A percentile compares a stretch with the other conserved stretches of the same genome.
Conservation (phyloP, 2,329 filamentous ascomycete species). For the Botryotinia calthae region DNA sequence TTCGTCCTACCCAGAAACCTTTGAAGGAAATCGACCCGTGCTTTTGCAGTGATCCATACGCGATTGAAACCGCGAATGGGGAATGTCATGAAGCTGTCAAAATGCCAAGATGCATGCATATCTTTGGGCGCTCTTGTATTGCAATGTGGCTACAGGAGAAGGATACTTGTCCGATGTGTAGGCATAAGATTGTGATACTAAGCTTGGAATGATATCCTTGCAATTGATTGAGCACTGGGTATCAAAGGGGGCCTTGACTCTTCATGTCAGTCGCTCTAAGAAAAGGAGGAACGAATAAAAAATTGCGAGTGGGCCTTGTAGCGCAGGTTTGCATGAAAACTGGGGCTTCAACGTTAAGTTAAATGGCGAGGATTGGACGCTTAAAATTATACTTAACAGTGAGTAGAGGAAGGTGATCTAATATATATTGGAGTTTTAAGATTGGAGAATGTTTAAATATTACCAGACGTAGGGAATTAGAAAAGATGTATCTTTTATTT, state of each 20-base stretch:
- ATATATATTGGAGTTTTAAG: background rate
- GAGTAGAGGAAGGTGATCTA: background rate
- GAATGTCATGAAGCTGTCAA: background rate
- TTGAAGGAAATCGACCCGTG: background rate
- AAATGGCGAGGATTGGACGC: background rate
- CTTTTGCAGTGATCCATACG: background rate
- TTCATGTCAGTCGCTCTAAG: background rate
- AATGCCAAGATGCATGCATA: background rate
- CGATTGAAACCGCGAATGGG: background rate
- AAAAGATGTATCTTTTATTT: background rate
- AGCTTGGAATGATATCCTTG: background rate
- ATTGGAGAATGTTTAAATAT: background rate
- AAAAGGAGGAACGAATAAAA: background rate
- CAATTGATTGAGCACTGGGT: background rate
- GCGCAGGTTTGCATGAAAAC: background rate
- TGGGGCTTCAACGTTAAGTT: background rate
- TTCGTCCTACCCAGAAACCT: background rate
- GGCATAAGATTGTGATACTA: background rate
- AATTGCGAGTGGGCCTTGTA: background rate
- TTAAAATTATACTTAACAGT: background rate
- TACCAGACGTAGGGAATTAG: background rate
- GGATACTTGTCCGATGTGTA: constrained; percentile 2
- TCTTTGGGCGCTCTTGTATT: background rate
- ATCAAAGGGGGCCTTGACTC: background rate
- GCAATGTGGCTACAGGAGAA: background rate